These are phyloP conservation scores for Diplogelasinospora grovesii DNA, from an alignment of 495 filamentous ascomycete genomes.

Conservation along the genomic window DNA sequence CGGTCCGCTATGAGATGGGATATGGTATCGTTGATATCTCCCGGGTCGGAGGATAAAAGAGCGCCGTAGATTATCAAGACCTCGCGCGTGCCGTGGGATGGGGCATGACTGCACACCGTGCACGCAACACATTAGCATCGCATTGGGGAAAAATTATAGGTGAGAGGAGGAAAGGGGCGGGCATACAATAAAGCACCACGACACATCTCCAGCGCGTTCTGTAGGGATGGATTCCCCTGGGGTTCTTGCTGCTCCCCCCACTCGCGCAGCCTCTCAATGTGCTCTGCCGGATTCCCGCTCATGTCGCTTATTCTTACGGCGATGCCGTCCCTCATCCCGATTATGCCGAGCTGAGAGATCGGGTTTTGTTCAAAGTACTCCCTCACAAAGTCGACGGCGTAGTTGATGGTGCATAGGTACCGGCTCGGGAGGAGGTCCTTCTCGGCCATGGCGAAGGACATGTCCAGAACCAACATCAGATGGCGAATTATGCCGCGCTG, in stretches of 20 bases:
- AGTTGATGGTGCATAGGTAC: conserved; percentile 73
- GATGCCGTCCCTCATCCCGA: conserved; percentile 88
- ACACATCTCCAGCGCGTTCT: conserved; percentile 94
- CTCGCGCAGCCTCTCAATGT: conserved; percentile 66
- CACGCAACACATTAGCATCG: no score
- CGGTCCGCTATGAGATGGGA: conserved; percentile 64
- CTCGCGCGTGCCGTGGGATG: conserved; percentile 87
- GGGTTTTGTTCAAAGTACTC: conserved; percentile 99
- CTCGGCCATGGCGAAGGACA: conserved; percentile 88
- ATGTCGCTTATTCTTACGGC: conserved; percentile 81
- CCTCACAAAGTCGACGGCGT: conserved; percentile 78
- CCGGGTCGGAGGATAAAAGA: conserved; percentile 80
- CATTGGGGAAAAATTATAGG: no score
- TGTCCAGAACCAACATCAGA: conserved; percentile 84
- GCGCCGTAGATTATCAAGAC: conserved; percentile 89
- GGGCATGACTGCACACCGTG: conserved; percentile 60
- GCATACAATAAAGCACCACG: conserved; percentile 76
- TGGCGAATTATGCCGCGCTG: conserved; percentile 97
- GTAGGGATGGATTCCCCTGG: conserved; percentile 80
- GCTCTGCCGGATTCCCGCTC: conserved; percentile 83
- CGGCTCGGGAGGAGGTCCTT: conserved; percentile 88
- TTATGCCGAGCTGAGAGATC: conserved; percentile 88
- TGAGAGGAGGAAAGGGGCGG: no score
- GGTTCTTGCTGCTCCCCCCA: conserved; percentile 69
- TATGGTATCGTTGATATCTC: conserved; percentile 92